Percentiles rank a stretch among this genome's conserved stretches.
Conservation (phyloP, 2,329 filamentous ascomycete species). For the Diplodia corticola region DNA sequence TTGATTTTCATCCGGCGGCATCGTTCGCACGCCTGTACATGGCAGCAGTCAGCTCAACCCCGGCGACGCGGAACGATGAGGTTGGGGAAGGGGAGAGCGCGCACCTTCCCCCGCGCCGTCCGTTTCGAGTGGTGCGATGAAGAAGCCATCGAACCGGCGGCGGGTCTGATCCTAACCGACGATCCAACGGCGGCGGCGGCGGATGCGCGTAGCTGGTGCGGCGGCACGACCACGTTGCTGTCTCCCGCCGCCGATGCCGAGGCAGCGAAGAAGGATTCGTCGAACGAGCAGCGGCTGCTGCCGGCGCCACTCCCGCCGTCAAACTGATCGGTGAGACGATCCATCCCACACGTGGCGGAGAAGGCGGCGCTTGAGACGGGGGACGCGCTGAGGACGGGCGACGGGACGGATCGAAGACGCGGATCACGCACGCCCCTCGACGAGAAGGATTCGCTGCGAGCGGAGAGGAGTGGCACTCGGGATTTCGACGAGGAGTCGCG, state of each 20-base stretch:
- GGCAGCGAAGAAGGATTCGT: not conserved
- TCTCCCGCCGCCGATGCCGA: not conserved
- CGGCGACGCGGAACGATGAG: too few relatives aligned
- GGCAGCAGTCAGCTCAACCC: not conserved
- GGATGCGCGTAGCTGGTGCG: not conserved
- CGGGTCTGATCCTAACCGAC: not conserved
- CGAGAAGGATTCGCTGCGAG: not conserved
- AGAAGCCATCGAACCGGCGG: not conserved
- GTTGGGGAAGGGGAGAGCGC: not conserved
- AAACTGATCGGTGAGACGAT: not conserved
- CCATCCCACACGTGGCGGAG: not conserved
- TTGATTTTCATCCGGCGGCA: constrained; percentile 17
- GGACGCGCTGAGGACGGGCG: not conserved
- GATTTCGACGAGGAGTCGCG: constrained; percentile 2
- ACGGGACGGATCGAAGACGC: not conserved
- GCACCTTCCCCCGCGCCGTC: constrained; percentile 10
- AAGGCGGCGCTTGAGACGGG: not conserved
- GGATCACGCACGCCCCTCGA: not conserved
- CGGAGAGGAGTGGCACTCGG: not conserved
- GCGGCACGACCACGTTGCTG: not conserved
- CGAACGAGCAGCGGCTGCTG: not conserved
- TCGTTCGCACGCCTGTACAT: constrained; percentile 1
- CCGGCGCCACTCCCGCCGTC: not conserved
- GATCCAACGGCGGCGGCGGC: not conserved
- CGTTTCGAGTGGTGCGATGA: not conserved